phyloP scores from a whole-genome alignment of 257 asterid genomes.

The Gentiana macrophylla region DNA sequence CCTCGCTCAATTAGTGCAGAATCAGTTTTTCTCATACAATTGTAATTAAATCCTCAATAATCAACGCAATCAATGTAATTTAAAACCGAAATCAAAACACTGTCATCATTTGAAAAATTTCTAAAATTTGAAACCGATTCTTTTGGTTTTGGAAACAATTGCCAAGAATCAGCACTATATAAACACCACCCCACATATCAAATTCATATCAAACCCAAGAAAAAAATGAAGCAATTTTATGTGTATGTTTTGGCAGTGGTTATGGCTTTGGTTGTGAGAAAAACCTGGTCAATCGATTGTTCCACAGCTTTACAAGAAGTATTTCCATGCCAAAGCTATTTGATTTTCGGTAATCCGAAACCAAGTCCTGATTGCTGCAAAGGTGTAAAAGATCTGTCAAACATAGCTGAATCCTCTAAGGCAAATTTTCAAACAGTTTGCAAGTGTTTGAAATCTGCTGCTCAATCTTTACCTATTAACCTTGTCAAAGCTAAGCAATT shows the following conservation, averaged over 20 bases:
- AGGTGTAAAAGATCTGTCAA: constrained; percentile 1
- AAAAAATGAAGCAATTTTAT: not conserved
- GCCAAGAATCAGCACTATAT: too few species aligned
- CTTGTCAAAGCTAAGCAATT: not conserved
- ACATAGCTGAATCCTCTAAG: not conserved
- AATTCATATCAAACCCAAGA: not conserved
- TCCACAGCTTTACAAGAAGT: not conserved
- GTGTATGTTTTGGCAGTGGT: not conserved
- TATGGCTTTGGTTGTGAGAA: not conserved
- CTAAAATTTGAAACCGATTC: too few species aligned
- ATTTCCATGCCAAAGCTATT: not conserved
- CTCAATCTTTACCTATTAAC: not conserved
- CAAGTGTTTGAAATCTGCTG: constrained; percentile 1
- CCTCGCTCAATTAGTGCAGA: too few species aligned
- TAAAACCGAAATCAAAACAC: too few species aligned
- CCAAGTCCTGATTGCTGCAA: constrained; percentile 1
- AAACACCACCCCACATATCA: too few species aligned
- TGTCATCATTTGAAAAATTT: too few species aligned
- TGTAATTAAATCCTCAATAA: too few species aligned
- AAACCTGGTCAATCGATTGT: not conserved
- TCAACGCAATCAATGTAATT: too few species aligned
- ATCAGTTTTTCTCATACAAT: too few species aligned
- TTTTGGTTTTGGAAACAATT: too few species aligned
- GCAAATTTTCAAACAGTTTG: not conserved
- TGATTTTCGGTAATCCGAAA: not conserved